phyloP scores from a whole-genome alignment of 257 asterid genomes.

The Lantana camara region DNA sequence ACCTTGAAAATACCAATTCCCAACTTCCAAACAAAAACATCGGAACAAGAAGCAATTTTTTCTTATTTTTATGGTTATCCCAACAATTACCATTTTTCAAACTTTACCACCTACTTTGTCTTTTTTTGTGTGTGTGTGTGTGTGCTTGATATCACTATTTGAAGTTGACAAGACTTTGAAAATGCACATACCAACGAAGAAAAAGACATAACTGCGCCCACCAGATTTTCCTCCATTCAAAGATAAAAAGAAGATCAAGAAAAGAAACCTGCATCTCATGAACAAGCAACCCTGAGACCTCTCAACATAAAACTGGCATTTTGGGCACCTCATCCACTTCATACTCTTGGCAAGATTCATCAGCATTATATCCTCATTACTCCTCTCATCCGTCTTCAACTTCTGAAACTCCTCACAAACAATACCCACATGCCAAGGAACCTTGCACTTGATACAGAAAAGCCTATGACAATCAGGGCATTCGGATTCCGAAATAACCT shows the following conservation, averaged over 20 bases:
- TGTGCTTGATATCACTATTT: no score
- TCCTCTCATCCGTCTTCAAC: conserved; percentile 46
- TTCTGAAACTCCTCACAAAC: conserved; percentile 47
- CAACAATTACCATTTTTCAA: no score
- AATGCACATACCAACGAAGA: no score
- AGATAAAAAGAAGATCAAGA: neutral
- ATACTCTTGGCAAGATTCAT: conserved; percentile 40
- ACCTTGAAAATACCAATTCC: neutral
- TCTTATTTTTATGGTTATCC: no score
- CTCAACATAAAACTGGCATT: conserved; percentile 59
- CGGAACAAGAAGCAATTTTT: no score
- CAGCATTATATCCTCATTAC: conserved; percentile 50
- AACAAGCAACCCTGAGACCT: conserved; percentile 55
- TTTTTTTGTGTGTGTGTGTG: no score
- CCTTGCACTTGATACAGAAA: conserved; percentile 62
- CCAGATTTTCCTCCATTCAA: no score
- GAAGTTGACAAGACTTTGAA: no score
- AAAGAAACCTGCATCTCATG: conserved; percentile 68
- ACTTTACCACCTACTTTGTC: no score
- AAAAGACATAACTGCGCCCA: no score
- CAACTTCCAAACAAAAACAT: neutral
- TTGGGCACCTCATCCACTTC: conserved; percentile 63
- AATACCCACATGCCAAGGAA: conserved; percentile 58
- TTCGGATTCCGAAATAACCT: conserved; percentile 32
- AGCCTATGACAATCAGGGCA: conserved; percentile 63